Evolutionary conservation across 163 green algal genomes (phyloP).

Genomic region (Scenedesmus sp.): DNA sequence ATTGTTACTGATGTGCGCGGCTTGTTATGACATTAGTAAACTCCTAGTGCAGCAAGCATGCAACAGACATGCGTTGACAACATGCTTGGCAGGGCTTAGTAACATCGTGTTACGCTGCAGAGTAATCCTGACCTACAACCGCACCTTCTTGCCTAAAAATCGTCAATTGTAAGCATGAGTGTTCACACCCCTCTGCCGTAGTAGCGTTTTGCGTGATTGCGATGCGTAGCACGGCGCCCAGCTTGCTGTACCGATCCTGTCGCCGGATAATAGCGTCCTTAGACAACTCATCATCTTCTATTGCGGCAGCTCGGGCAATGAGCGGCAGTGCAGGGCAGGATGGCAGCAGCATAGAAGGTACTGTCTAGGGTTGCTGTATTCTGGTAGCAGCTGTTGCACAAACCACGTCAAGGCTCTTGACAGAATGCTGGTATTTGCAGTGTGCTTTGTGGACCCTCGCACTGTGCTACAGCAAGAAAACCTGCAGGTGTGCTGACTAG

Average conservation of each 20-base stretch:
- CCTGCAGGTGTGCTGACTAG: conserved; percentile 20
- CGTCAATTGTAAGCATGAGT: too few species aligned
- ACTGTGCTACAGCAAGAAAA: conserved; percentile 18
- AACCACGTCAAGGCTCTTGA: neutral
- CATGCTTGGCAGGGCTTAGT: too few species aligned
- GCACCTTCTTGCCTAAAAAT: too few species aligned
- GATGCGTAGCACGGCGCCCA: neutral
- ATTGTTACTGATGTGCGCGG: too few species aligned
- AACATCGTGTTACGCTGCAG: too few species aligned
- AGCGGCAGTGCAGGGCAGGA: neutral
- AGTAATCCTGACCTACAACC: too few species aligned
- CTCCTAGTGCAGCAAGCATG: too few species aligned
- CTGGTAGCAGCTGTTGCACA: neutral
- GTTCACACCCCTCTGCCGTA: neutral
- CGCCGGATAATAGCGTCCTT: neutral
- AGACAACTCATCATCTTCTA: neutral
- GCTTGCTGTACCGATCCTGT: neutral
- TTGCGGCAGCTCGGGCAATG: neutral
- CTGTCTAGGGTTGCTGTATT: neutral
- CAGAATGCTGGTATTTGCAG: neutral
- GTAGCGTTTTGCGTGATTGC: neutral
- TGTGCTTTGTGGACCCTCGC: conserved; percentile 37
- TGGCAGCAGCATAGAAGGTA: neutral
- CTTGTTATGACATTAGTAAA: too few species aligned
- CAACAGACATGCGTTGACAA: too few species aligned